These are phyloP conservation scores for Ophiostoma perfectum DNA, from an alignment of 2,329 filamentous ascomycete species.

Conservation along the genomic window DNA sequence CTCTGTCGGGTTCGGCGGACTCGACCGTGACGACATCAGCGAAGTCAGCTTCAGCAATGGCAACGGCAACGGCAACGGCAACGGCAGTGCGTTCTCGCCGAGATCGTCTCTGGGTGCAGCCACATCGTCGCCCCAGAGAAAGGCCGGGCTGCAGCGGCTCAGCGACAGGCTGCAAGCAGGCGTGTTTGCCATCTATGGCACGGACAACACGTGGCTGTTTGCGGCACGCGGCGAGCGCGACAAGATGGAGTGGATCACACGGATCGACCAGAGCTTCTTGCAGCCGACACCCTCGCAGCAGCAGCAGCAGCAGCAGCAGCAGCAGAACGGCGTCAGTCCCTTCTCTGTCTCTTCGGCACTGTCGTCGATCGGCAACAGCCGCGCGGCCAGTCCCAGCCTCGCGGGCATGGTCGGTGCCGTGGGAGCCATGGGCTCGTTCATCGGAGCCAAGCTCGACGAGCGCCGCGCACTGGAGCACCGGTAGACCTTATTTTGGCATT, in stretches of 20 bases:
- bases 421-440: constrained; percentile 17
- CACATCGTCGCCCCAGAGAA: constrained; percentile 26
- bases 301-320: constrained; percentile 36
- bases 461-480: not conserved
- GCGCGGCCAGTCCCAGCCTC: constrained; percentile 35
- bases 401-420: constrained; percentile 17
- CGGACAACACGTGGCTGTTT: constrained; percentile 92
- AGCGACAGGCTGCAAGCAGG: constrained; percentile 59
- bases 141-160: constrained; percentile 47
- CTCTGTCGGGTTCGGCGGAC: constrained; percentile 21
- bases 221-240: constrained; percentile 82
- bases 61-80: constrained; percentile 16
- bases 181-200: constrained; percentile 91
- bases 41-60: not conserved
- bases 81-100: constrained; percentile 18
- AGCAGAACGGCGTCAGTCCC: constrained; percentile 34
- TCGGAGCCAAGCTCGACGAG: constrained; percentile 18
- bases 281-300: constrained; percentile 17
- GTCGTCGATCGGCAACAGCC: constrained; percentile 42
- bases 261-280: constrained; percentile 76
- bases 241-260: constrained; percentile 95
- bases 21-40: constrained; percentile 18
- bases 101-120: constrained; percentile 13
- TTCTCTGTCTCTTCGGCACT: constrained; percentile 17
- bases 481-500: no score